Evolutionary conservation across 2,329 filamentous ascomycete genomes (phyloP), one percentile per base, ranked within the genome.

Genomic region (Nothophaeocryptopus gaeumannii): DNA sequence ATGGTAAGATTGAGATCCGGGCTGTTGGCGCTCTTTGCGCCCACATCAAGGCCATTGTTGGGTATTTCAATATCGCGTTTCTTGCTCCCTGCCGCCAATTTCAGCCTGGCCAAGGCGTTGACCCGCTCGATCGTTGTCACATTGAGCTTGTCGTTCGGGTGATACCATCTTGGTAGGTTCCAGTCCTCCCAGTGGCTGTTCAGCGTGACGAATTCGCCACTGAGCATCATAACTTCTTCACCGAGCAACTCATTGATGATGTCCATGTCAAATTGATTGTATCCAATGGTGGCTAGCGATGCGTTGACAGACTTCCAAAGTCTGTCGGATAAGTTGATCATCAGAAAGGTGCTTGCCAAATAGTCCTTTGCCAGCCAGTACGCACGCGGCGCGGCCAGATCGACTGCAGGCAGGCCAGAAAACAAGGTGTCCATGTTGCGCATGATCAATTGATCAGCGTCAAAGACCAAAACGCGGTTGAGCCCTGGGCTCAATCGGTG

Each of bases 151-250:
- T 41, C 37, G n/a, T 48, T 32, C 8, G 53, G 13, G 35, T 59
- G 56, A 41, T 57, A 63, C 62, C 62, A 66, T 11, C 39, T 52
- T 8, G 64, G 64, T 32, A 67, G 30, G 45, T 62, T 61, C 63
- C 64, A 67, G 38, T 63, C 58, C 46, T 65, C 64, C 62, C 62
- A 67, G 42, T 67, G 63, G 26, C 51, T 56, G 34, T 66, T 64
- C 33, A 61, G 44, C 12, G 63, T 59, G 12, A 59, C 54, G 35
- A 58, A 67, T 13, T 49, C 53, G 3, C 62, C 63, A 10, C 59
- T 54, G 16, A 67, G 49, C 57, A 65, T 58, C 53, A 63, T 49
- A 5, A 62, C 63, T 32, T 58, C 56, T 12, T 60, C 26, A 54
- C 51, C 51, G 9, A 67, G 54, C 32, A 66, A 30, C 14, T 62